Evolutionary conservation across 2,329 filamentous ascomycete genomes (phyloP), one percentile per base, ranked within the genome.

Genomic region (Tolypocladium tundrense): DNA sequence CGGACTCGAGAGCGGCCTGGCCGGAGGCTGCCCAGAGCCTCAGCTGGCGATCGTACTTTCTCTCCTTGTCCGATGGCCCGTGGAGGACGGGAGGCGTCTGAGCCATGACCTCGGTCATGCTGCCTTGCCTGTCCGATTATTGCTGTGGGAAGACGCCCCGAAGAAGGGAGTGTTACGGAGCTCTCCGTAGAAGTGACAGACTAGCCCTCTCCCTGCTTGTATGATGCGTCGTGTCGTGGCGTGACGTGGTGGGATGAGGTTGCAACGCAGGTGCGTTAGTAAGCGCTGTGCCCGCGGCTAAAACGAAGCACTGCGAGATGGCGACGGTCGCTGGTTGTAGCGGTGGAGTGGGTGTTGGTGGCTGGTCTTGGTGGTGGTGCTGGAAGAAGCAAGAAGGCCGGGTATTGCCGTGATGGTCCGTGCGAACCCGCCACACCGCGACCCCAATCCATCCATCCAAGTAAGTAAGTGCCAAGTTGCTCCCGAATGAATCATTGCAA

Each of bases 21-120:
- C 94, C 94, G 55, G 85, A 90, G 48, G 93, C 91, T 61, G 92
- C 95, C 94, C 94, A 99, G 16, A 99, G 78, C 56, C 95, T 88
- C 45, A 99, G 85, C 74, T 99, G 94, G 56, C 94, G 86, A 72
- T 99, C 94, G 75, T 99, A 99, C 69, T 90, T 95, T 72, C 83
- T 84, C 61, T 85, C 82, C 68, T 85, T 85, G 62, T 83, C 82
- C 6, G 82, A 80, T 10, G 80, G 82, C 0, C 78, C 79, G 37
- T 77, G 75, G 43, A 82, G 75, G 21, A 61, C 56, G 11, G 67
- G 67, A 27, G 69, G 65, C 42, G 67, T 69, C 55, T 71, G 69
- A 3, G 55, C 59, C 63, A 72, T 67, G 53, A 67, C 61, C 54
- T 69, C 67, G 42, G 63, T 61, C 68, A 70, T 71, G 40, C 53